Percentiles rank a stretch among this genome's conserved stretches.
phyloP scores from a whole-genome alignment of 1,284 basidiomycete species.

The Termitomyces sp. region DNA sequence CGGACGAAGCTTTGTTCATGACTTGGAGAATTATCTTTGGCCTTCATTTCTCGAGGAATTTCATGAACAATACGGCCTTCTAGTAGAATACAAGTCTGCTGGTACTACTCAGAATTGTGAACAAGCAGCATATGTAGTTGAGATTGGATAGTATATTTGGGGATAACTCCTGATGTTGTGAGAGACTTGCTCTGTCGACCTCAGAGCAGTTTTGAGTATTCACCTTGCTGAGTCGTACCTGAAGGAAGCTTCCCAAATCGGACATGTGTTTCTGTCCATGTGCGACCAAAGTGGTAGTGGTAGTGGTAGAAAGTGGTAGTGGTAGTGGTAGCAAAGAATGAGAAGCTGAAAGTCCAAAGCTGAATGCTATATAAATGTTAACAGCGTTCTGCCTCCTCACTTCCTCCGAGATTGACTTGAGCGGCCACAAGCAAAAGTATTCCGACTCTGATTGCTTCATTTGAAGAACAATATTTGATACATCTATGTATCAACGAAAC shows the following conservation, averaged over 20 bases:
- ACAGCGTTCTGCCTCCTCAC: neutral
- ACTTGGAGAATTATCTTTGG: neutral
- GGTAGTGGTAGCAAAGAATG: too few species aligned
- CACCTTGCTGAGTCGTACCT: neutral
- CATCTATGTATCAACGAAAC: neutral
- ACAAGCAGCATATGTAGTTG: neutral
- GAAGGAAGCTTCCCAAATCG: neutral
- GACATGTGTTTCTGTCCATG: neutral
- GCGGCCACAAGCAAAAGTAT: neutral
- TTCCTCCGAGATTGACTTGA: neutral
- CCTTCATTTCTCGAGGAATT: neutral
- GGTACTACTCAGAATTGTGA: neutral
- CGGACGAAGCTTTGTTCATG: neutral
- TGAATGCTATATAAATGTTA: neutral
- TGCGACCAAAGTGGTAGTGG: too few species aligned
- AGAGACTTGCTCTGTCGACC: neutral
- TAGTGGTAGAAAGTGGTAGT: too few species aligned
- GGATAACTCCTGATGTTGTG: too few species aligned
- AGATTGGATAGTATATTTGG: neutral
- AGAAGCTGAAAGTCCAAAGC: neutral
- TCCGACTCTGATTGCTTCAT: neutral
- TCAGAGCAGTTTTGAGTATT: neutral
- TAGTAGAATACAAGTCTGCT: neutral
- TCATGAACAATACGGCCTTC: neutral
- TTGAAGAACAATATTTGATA: too few species aligned